Conservation (phyloP, 768 basidiomycete species). For the Calocybe gangraenosa region DNA sequence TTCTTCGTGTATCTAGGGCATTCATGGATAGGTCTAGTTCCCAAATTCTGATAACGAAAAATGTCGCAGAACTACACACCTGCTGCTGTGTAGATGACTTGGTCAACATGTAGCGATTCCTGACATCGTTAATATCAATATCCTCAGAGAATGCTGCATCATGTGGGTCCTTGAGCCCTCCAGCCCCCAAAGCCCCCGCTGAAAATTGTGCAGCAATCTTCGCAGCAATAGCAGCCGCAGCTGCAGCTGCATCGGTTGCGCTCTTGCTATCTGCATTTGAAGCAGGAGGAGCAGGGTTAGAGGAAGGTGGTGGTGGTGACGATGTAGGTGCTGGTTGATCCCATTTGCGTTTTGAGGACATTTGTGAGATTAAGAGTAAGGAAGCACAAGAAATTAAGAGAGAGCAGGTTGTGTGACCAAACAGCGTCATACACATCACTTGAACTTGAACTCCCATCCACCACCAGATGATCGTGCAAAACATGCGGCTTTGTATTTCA, state of each 20-base stretch:
- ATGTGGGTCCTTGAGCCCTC: slow-evolving; percentile 55
- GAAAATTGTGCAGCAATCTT: slow-evolving; percentile 88
- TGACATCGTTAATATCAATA: slow-evolving; percentile 94
- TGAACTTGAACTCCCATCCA: too few relatives aligned
- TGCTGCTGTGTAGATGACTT: slow-evolving; percentile 90
- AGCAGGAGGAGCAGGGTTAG: too few relatives aligned
- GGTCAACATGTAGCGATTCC: slow-evolving; percentile 93
- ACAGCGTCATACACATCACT: too few relatives aligned
- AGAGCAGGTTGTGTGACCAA: too few relatives aligned
- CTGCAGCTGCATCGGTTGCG: slow-evolving; percentile 63
- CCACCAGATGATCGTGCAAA: too few relatives aligned
- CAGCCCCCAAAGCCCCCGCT: slow-evolving; percentile 35
- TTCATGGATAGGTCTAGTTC: too few relatives aligned
- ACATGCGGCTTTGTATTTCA: too few relatives aligned
- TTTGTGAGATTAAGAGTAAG: slow-evolving; percentile 15
- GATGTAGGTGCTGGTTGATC: slow-evolving; percentile 54
- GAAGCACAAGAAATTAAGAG: too few relatives aligned
- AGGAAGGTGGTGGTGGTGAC: too few relatives aligned
- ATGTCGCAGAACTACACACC: slow-evolving; percentile 40
- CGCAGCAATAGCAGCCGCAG: slow-evolving; percentile 84
- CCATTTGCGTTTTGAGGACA: slow-evolving; percentile 82
- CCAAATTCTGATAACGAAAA: neutral
- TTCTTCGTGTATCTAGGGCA: slow-evolving; percentile 75
- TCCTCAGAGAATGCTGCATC: slow-evolving; percentile 84
- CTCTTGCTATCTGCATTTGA: slow-evolving; percentile 39